Base-by-base conservation (phyloP, 192 early-diverging fungal species). In the Coemansia sp. region DNA sequence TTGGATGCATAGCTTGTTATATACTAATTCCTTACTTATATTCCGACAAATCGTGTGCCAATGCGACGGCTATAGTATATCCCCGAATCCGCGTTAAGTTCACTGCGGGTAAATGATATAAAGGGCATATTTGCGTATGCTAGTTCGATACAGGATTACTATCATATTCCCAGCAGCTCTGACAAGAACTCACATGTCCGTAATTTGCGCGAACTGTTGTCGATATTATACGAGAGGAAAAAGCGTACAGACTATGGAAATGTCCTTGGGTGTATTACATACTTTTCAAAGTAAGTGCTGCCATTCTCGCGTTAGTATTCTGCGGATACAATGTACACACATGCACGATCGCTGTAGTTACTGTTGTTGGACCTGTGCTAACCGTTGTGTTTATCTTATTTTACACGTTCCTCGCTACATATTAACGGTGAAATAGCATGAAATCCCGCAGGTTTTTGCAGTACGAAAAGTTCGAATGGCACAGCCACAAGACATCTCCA, bases 101-200 rank as follows among this genome's bases (percentile, higher is more conserved):
- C 52, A 5, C 46, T 78, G 57, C 75, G 66, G 20, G 40, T 78
- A 35, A 63, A 45, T 13, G 75, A 78, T 33, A 23, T 73, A 10
- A 61, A 62, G 40, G 56, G 62, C 35, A 32, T 69, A n/a, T 23
- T 62, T 8, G 34, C 64, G 9, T 70, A 70, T 42, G 61, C 60
- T n/a, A 46, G 19, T 29, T 45, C 55, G 4, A 10, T 70, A 14
- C 50, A 59, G 23, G 50, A 62, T n/a, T 10, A 17, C n/a, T 13
- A 40, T 3, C 19, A 7, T 22, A 38, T 33, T 14, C 15, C 59
- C 1, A 9, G 19, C 29, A 10, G n/a, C 9, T 32, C 4, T 14
- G 34, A 45, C 48, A 74, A 74, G 42, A 19, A 29, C 13, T 17
- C 25, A 14, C 62, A 63, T 41, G 19, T 68, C 10, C 22, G 50